Base-by-base conservation (phyloP, 139 green algal genomes). In the Chloropicon primus region DNA sequence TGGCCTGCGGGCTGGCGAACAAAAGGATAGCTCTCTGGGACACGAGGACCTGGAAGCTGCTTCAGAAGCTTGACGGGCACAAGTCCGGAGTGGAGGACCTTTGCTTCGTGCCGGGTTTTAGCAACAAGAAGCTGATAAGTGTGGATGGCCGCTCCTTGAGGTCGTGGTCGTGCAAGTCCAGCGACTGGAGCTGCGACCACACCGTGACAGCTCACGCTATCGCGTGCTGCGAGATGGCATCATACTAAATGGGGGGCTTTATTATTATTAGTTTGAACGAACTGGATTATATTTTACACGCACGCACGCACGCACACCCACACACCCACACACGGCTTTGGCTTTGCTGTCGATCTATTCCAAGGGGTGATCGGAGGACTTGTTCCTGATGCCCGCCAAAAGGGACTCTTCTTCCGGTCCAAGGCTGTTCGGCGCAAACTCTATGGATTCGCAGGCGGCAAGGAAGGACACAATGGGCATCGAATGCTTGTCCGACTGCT, bases 261-360 rank as follows among this genome's bases (percentile, higher is more conserved):
- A n/a, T n/a, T n/a, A n/a, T n/a, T n/a, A n/a, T n/a, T n/a, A n/a
- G n/a, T n/a, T n/a, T n/a, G n/a, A n/a, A n/a, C n/a, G n/a, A n/a
- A n/a, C n/a, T n/a, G n/a, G n/a, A 62, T 62, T 62, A n/a, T 62
- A 62, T 62, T 62, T 62, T 62, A 62, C n/a, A n/a, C n/a, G n/a
- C n/a, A n/a, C n/a, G n/a, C n/a, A n/a, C n/a, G n/a, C n/a, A n/a
- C n/a, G n/a, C n/a, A n/a, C n/a, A n/a, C n/a, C n/a, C n/a, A n/a
- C n/a, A n/a, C n/a, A n/a, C n/a, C n/a, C n/a, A n/a, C n/a, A n/a
- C n/a, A n/a, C n/a, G n/a, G n/a, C n/a, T n/a, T n/a, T n/a, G n/a
- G n/a, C n/a, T n/a, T n/a, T n/a, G n/a, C n/a, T n/a, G n/a, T n/a
- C n/a, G n/a, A n/a, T n/a, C n/a, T n/a, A n/a, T n/a, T n/a, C n/a